These are phyloP conservation scores for Selaginella moellendorffii DNA, from an alignment of 75 land plant genomes.

Conservation along the genomic window DNA sequence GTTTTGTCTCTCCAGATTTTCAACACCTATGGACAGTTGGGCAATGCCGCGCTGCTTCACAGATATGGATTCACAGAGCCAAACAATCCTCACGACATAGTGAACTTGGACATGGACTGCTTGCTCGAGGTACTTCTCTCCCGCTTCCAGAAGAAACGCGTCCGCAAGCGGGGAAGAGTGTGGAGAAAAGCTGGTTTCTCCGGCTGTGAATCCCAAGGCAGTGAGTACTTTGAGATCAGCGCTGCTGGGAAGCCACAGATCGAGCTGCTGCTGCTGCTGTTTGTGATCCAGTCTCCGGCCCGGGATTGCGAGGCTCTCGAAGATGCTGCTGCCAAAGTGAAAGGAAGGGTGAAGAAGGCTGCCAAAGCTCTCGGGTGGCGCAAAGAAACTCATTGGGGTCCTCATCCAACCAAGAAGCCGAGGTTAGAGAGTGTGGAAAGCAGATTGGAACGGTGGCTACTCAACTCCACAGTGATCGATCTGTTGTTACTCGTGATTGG, in stretches of 20 bases:
- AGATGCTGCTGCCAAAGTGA: slow-evolving; percentile 5
- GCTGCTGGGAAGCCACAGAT: slow-evolving; percentile 57
- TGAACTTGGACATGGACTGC: slow-evolving; percentile 58
- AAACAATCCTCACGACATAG: slow-evolving; percentile 66
- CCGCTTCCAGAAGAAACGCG: slow-evolving; percentile 36
- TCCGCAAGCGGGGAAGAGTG: slow-evolving; percentile 37
- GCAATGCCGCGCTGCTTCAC: slow-evolving; percentile 83
- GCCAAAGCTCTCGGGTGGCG: slow-evolving; percentile 10
- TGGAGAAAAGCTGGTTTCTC: slow-evolving; percentile 59
- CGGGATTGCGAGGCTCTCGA: slow-evolving; percentile 24
- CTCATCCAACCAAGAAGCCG: too few species aligned
- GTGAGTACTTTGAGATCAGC: slow-evolving; percentile 77
- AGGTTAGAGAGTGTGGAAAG: slow-evolving; percentile 13
- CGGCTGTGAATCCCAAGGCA: slow-evolving; percentile 42
- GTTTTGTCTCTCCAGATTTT: slow-evolving; percentile 45
- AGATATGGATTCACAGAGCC: slow-evolving; percentile 89
- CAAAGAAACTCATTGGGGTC: too few species aligned
- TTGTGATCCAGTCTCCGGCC: slow-evolving; percentile 43
- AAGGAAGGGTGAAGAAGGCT: neutral
- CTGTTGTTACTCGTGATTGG: slow-evolving; percentile 39
- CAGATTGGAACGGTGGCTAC: slow-evolving; percentile 13
- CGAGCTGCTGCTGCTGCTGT: slow-evolving; percentile 56
- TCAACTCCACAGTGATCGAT: slow-evolving; percentile 31
- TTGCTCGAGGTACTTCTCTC: slow-evolving; percentile 34
- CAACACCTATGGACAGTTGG: slow-evolving; percentile 74